Percentiles rank a stretch among this genome's conserved stretches.
Conservation (phyloP, 768 basidiomycete genomes). For the Lactarius tabidus region DNA sequence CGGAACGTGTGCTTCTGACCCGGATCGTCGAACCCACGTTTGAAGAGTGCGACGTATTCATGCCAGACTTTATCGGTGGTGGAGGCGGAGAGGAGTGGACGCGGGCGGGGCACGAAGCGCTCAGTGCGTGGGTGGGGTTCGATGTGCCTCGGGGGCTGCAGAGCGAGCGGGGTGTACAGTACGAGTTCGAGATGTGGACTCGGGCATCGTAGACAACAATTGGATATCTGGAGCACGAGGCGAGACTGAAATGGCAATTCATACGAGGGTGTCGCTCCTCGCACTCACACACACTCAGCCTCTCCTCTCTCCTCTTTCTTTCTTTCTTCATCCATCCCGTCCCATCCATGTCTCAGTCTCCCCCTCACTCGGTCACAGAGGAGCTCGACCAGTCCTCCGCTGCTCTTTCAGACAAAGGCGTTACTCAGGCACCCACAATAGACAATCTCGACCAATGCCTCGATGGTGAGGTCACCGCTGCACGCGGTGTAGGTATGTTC, state of each 20-base stretch:
- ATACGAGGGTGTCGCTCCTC: background rate
- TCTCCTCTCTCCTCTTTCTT: constrained; percentile 3
- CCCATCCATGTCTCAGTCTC: constrained; percentile 18
- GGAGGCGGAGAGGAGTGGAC: constrained; percentile 43
- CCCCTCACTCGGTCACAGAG: constrained; percentile 5
- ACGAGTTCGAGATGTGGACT: constrained; percentile 97
- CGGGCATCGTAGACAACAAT: constrained; percentile 28
- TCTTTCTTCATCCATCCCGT: background rate
- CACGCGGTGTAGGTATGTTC: constrained; percentile 23
- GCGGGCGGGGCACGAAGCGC: constrained; percentile 53
- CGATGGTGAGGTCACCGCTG: constrained; percentile 16
- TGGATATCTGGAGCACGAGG: background rate
- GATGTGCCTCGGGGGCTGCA: constrained; percentile 71
- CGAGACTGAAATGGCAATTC: constrained; percentile 14
- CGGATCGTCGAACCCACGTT: constrained; percentile 72
- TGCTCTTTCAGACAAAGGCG: background rate
- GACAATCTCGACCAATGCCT: constrained; percentile 11
- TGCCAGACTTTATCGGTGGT: constrained; percentile 61
- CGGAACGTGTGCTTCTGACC: constrained; percentile 85
- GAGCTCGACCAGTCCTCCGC: background rate
- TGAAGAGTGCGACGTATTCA: constrained; percentile 80
- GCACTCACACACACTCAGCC: constrained; percentile 2
- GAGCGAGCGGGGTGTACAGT: constrained; percentile 78
- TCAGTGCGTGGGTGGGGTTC: constrained; percentile 77
- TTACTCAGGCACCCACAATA: background rate